Evolutionary conservation across 2,329 filamentous ascomycete genomes (phyloP).

Genomic region (Zasmidium citrigriseum): DNA sequence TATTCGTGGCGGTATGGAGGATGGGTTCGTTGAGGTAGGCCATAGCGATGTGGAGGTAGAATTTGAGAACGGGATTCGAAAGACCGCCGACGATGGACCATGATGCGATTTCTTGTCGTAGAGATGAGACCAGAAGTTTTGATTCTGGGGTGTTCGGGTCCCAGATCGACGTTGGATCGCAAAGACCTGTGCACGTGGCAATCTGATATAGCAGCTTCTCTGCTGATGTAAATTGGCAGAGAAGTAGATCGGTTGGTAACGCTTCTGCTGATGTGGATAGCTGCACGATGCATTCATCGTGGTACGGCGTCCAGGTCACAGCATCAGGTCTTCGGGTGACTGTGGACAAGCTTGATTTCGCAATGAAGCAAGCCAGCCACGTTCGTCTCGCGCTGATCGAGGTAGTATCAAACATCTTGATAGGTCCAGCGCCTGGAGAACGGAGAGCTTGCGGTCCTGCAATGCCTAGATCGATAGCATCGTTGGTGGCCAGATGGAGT

Average conservation of each 20-base stretch:
- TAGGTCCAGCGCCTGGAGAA: conserved; percentile 8
- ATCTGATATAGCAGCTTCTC: conserved; percentile 16
- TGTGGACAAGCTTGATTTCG: conserved; percentile 14
- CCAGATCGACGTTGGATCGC: conserved; percentile 7
- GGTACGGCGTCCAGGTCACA: conserved; percentile 21
- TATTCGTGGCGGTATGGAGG: conserved; percentile 25
- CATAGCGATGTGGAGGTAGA: conserved; percentile 18
- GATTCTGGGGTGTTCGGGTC: conserved; percentile 7
- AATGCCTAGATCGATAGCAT: conserved; percentile 79
- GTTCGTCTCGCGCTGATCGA: conserved; percentile 15
- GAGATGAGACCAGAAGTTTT: conserved; percentile 5
- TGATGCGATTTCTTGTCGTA: conserved; percentile 14
- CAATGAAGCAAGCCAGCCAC: conserved; percentile 24
- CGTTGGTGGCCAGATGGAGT: conserved; percentile 72
- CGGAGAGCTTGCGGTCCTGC: conserved; percentile 40
- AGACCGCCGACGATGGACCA: conserved; percentile 10
- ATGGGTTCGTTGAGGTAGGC: conserved; percentile 23
- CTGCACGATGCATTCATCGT: conserved; percentile 16
- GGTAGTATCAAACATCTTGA: neutral
- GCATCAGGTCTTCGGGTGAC: conserved; percentile 17
- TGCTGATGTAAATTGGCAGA: conserved; percentile 18
- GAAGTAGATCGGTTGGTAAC: conserved; percentile 5
- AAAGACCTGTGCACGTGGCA: conserved; percentile 8
- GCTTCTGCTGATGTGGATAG: conserved; percentile 6
- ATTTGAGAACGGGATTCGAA: conserved; percentile 9